These are phyloP conservation scores for Viola odorata DNA, from an alignment of 345 rosid genomes.

Conservation along the genomic window DNA sequence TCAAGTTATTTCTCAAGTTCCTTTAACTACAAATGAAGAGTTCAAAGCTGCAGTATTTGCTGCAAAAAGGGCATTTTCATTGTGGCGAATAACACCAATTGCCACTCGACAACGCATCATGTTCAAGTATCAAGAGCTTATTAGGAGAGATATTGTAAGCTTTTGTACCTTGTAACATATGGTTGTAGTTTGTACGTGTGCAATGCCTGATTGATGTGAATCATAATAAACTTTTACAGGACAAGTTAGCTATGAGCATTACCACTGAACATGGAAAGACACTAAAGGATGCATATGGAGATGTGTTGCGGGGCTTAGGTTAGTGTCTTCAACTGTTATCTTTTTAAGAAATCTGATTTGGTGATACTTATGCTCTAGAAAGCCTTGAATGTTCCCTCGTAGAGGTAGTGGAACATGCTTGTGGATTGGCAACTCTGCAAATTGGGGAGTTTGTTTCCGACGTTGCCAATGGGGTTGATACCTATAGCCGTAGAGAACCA, in stretches of 20 bases:
- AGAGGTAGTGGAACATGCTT: constrained; percentile 51
- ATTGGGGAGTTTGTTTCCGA: constrained; percentile 43
- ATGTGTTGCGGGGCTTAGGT: constrained; percentile 46
- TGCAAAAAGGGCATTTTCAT: constrained; percentile 56
- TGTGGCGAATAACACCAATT: constrained; percentile 52
- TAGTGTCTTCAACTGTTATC: constrained; percentile 17
- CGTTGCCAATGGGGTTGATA: constrained; percentile 37
- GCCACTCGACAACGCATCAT: constrained; percentile 52
- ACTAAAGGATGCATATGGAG: constrained; percentile 38
- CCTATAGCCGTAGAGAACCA: constrained; percentile 44
- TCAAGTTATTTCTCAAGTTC: constrained; percentile 60
- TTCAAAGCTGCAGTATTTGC: constrained; percentile 59
- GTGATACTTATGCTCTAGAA: constrained; percentile 11
- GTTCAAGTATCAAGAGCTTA: constrained; percentile 66
- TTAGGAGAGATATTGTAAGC: constrained; percentile 52
- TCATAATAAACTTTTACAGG: constrained; percentile 26
- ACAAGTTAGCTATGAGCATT: constrained; percentile 49
- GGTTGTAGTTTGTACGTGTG: background rate
- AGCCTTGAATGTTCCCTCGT: constrained; percentile 19
- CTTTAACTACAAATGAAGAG: constrained; percentile 58
- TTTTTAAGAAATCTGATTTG: constrained; percentile 1
- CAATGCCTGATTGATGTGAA: constrained; percentile 9
- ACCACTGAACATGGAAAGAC: constrained; percentile 57
- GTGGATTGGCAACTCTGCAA: constrained; percentile 45
- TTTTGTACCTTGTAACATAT: constrained; percentile 1